Evolutionary conservation across 352 stramenopile genomes (phyloP), one percentile per base, ranked within the genome.

Genomic region (Pythium rishiriense): DNA sequence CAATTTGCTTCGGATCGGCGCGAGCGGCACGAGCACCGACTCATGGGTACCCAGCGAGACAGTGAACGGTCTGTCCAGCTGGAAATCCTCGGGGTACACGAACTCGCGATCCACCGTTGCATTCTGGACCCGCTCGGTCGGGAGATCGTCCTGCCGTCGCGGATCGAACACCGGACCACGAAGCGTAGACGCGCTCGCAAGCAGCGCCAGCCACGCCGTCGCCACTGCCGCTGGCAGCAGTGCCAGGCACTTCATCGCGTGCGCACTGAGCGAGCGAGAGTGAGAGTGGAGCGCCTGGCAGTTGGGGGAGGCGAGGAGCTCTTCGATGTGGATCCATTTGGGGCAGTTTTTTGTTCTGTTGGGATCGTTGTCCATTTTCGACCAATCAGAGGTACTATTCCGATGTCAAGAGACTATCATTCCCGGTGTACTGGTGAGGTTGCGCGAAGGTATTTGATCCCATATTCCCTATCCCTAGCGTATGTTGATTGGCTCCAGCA

Each of bases 1-100:
- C 21, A 77, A 48, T 52, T 67, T 49, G 25, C 56, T 46, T 21
- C 43, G 72, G 39, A 79, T 70, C 1, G 72, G 72, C 5, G 54
- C 62, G 2, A 79, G 46, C 4, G 72, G 72, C 45, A 79, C 26
- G n/a, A 77, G 39, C 35, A 79, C 47, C 8, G 59, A 66, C 60
- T 79, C 69, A 12, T 59, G 55, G 11, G 54, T 39, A 9, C 41
- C 21, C 19, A 79, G 29, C 11, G 28, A 31, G n/a, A 79, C 47
- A 31, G 59, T 51, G 43, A 79, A 75, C 28, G 72, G 66, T 45
- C 45, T 41, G 39, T 79, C 69, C 8, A 68, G 72, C 22, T 39
- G 47, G 41, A 79, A 79, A 51, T 73, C 28, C 1, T 41, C 25
- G 0, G 57, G 51, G 59, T 67, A 79, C 21, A 54, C 45, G 45